A percentile compares a stretch with the other conserved stretches of the same genome.
Conservation (phyloP, 208 protist species). For the Lotmaria passim region DNA sequence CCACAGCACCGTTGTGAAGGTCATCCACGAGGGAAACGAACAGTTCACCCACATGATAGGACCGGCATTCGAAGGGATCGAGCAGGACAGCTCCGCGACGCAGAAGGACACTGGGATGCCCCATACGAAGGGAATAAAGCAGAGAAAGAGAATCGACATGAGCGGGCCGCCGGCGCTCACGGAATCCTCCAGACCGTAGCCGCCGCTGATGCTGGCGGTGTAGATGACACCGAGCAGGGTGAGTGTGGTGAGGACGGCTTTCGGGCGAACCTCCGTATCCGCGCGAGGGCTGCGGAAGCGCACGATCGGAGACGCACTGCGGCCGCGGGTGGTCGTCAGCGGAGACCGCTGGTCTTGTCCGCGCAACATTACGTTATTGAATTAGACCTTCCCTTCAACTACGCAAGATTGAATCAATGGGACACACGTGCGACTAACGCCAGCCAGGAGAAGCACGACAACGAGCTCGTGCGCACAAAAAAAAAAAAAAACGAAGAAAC, state of each 20-base stretch:
- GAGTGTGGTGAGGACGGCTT: constrained; percentile 79
- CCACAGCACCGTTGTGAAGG: constrained; percentile 85
- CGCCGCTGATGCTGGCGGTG: constrained; percentile 87
- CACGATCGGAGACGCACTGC: constrained; percentile 65
- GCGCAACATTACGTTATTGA: constrained; percentile 7
- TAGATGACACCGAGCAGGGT: constrained; percentile 92
- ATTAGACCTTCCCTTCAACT: too few species aligned
- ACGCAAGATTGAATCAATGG: too few species aligned
- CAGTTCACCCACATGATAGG: constrained; percentile 94
- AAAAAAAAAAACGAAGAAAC: too few species aligned
- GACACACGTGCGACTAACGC: too few species aligned
- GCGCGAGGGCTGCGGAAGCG: constrained; percentile 69
- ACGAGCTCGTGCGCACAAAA: too few species aligned
- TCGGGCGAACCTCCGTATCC: constrained; percentile 48
- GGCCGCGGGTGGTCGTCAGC: constrained; percentile 25
- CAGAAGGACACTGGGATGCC: constrained; percentile 88
- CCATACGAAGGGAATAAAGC: constrained; percentile 88
- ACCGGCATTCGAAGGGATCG: constrained; percentile 89
- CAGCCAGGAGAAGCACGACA: too few species aligned
- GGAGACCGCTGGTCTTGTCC: background rate
- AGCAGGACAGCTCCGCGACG: constrained; percentile 86
- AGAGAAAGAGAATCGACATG: constrained; percentile 85
- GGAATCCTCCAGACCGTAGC: constrained; percentile 88
- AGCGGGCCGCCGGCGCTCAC: constrained; percentile 87
- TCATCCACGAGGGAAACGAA: constrained; percentile 82